These are phyloP conservation scores for Tuber umbilicatum DNA, from an alignment of 495 filamentous ascomycete species.

Conservation along the genomic window DNA sequence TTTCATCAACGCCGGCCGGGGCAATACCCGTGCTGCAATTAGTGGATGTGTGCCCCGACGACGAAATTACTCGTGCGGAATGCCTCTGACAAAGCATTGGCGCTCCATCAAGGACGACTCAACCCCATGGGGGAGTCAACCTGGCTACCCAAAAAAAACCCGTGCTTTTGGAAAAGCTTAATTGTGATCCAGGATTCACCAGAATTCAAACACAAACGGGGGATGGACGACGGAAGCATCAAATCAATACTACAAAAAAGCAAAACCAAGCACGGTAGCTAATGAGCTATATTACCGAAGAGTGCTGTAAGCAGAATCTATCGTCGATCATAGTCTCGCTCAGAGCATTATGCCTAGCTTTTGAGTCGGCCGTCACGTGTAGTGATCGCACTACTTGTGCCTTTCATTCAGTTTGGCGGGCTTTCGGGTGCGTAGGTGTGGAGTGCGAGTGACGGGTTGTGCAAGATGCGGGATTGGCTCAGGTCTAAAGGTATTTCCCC, in stretches of 20 bases:
- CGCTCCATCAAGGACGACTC: too few relatives aligned
- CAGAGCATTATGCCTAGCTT: neutral
- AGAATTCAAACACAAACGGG: neutral
- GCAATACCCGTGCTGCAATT: too few relatives aligned
- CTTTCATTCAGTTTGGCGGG: neutral
- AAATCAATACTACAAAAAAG: neutral
- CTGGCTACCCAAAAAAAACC: neutral
- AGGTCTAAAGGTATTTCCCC: neutral
- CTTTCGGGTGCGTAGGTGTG: neutral
- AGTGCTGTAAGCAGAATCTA: neutral
- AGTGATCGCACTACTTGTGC: neutral
- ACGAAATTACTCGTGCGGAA: too few relatives aligned
- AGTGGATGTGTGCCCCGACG: too few relatives aligned
- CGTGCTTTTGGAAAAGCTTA: neutral
- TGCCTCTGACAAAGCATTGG: too few relatives aligned
- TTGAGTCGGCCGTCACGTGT: neutral
- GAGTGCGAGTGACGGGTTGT: neutral
- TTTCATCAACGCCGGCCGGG: too few relatives aligned
- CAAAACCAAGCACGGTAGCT: neutral
- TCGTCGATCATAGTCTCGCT: neutral
- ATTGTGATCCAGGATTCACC: neutral
- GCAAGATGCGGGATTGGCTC: neutral
- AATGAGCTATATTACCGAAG: neutral
- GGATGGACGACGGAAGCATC: neutral
- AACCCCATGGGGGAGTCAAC: neutral